Percentiles rank a stretch among this genome's conserved stretches.
phyloP scores from a whole-genome alignment of 2,329 filamentous ascomycete species.

The Hypocrella siamensis region DNA sequence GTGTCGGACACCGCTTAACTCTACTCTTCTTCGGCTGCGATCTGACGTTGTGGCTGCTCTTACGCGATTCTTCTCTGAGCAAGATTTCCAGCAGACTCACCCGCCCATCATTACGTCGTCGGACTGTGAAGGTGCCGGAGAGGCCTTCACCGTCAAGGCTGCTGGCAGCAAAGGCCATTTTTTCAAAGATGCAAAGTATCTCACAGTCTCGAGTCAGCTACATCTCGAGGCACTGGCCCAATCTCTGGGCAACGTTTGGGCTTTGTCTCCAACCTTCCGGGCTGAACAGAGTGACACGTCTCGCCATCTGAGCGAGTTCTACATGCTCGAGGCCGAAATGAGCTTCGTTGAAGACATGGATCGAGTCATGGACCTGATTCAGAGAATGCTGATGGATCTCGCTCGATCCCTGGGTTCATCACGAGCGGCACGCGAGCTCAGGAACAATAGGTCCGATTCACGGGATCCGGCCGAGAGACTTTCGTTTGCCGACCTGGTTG shows the following conservation, averaged over 20 bases:
- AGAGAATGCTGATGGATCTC: slow-evolving; percentile 54
- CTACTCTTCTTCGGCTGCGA: slow-evolving; percentile 64
- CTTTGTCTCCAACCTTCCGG: slow-evolving; percentile 82
- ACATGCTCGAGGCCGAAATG: slow-evolving; percentile 92
- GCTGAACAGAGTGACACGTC: slow-evolving; percentile 89
- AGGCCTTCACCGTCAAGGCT: slow-evolving; percentile 64
- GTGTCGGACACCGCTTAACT: slow-evolving; percentile 64
- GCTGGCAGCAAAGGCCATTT: slow-evolving; percentile 33
- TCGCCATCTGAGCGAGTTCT: slow-evolving; percentile 91
- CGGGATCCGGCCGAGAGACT: slow-evolving; percentile 22
- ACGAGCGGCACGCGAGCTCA: slow-evolving; percentile 29
- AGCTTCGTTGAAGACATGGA: slow-evolving; percentile 58
- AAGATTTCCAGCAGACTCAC: slow-evolving; percentile 68
- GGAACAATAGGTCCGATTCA: slow-evolving; percentile 17
- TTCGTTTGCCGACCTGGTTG: slow-evolving; percentile 27
- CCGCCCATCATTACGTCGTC: slow-evolving; percentile 92
- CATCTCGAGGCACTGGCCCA: slow-evolving; percentile 88
- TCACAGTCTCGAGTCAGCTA: slow-evolving; percentile 88
- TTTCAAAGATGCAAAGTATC: slow-evolving; percentile 78
- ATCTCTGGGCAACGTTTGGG: slow-evolving; percentile 82
- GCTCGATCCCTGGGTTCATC: slow-evolving; percentile 21
- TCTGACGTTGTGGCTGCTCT: slow-evolving; percentile 64
- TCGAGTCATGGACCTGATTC: slow-evolving; percentile 63
- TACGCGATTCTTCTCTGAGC: slow-evolving; percentile 57
- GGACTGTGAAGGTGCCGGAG: slow-evolving; percentile 91